These are phyloP conservation scores for Decorospora gaudefroyi DNA, from an alignment of 2,329 filamentous ascomycete species.

Conservation along the genomic window DNA sequence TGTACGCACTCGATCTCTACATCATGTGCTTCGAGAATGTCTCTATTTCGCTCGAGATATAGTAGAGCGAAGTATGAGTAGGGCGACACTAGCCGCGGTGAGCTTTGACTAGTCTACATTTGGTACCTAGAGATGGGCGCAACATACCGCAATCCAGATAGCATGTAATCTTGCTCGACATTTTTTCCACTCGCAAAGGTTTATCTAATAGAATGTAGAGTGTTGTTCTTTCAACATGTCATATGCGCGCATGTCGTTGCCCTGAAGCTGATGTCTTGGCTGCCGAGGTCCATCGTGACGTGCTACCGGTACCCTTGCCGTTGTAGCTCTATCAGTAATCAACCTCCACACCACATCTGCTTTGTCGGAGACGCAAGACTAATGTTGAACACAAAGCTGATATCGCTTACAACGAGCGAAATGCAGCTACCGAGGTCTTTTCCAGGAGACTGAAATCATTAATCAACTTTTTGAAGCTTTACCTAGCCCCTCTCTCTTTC, in stretches of 20 bases:
- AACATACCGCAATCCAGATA: slow-evolving; percentile 68
- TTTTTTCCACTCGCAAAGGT: no score
- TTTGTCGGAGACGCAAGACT: not conserved
- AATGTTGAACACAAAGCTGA: slow-evolving; percentile 4
- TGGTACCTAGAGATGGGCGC: not conserved
- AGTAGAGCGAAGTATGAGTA: slow-evolving; percentile 60
- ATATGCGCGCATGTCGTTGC: slow-evolving; percentile 8
- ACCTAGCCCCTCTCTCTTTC: no score
- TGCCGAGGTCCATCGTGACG: slow-evolving; percentile 29
- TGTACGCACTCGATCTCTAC: slow-evolving; percentile 68
- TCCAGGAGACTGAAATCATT: slow-evolving; percentile 4
- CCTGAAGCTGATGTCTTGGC: slow-evolving; percentile 21
- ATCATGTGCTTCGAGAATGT: slow-evolving; percentile 60
- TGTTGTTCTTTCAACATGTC: not conserved
- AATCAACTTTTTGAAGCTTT: not conserved
- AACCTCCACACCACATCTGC: slow-evolving; percentile 6
- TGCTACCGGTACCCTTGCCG: slow-evolving; percentile 4
- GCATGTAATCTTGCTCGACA: slow-evolving; percentile 66
- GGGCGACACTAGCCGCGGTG: slow-evolving; percentile 65
- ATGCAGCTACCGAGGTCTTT: slow-evolving; percentile 1
- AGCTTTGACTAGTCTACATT: slow-evolving; percentile 22
- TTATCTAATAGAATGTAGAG: slow-evolving; percentile 3
- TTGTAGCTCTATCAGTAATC: slow-evolving; percentile 27
- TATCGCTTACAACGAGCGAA: not conserved
- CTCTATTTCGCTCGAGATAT: slow-evolving; percentile 62